Base-by-base conservation (phyloP, 139 green algal species). In the Bryopsis sp. region DNA sequence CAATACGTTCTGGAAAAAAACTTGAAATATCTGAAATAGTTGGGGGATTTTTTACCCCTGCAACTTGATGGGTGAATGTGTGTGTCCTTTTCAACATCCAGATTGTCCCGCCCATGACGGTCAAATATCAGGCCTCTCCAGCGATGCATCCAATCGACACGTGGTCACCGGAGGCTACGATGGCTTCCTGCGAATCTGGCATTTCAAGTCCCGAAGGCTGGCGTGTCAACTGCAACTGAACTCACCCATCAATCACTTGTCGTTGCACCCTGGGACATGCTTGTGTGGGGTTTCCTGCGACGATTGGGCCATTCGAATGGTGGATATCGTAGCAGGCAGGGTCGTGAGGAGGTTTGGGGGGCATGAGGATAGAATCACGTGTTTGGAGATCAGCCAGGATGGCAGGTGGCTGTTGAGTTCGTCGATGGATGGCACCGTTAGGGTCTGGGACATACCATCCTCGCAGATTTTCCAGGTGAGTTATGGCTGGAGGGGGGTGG, bases 391-490 rank as follows among this genome's bases (percentile, higher is more conserved):
- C 8, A 89, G 75, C 26, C 32, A 70, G 1, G 90, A 97, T 82
- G 81, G 81, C 47, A 74, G 87, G 43, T 98, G 91, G 94, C 78
- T 98, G 72, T 74, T 99, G n/a, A 84, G 75, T 8, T 47, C 83
- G 15, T 77, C 79, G 31, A 89, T 96, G 84, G 92, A 97, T 73
- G 86, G 81, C 62, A 92, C 83, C 1, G 39, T 99, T 39, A 77
- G 89, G 19, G 86, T 95, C 64, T 97, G 86, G 85, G 90, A 98
- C 81, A 78, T 99, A 11, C 89, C 92, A 26, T 78, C 76, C 0
- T 59, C 76, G 19, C 37, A 71, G 3, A 81, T 75, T 60, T 39
- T 91, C 67, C 84, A 89, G 73, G 72, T 77, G 15, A n/a, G n/a
- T n/a, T n/a, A n/a, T n/a, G n/a, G n/a, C n/a, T n/a, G n/a, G n/a